A percentile compares a stretch with the other conserved stretches of the same genome.
These are phyloP conservation scores for Alternaria infectoria DNA, from an alignment of 2,329 filamentous ascomycete species.

Conservation along the genomic window DNA sequence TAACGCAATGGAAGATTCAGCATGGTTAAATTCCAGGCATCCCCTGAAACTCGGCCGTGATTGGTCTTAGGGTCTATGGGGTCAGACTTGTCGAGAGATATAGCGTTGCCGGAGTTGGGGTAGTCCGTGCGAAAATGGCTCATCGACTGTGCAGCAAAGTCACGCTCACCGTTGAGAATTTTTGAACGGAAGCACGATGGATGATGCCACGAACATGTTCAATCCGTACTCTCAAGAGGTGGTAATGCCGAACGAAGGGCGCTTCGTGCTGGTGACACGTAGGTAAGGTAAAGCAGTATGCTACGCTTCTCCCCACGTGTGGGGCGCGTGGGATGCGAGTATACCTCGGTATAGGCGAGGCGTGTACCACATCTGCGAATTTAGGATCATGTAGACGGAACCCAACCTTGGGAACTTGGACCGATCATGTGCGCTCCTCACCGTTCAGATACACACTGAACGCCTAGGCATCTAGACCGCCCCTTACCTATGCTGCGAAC, in stretches of 20 bases:
- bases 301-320: neutral
- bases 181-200: neutral
- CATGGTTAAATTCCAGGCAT: slow-evolving; percentile 19
- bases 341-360: neutral
- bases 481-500: neutral
- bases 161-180: neutral
- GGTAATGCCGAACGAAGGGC: neutral
- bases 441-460: neutral
- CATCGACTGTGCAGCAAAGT: slow-evolving; percentile 23
- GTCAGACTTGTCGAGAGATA: slow-evolving; percentile 19
- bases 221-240: neutral
- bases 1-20: slow-evolving; percentile 2
- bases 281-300: neutral
- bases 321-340: neutral
- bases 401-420: neutral
- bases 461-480: neutral
- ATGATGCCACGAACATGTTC: neutral
- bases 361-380: neutral
- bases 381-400: neutral
- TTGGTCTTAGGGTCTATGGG: slow-evolving; percentile 14
- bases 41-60: slow-evolving; percentile 15
- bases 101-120: slow-evolving; percentile 24
- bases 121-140: slow-evolving; percentile 22
- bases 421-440: neutral
- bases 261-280: neutral